Evolutionary conservation across 805 yeast species (phyloP).

Genomic region (Saturnispora serradocipensis): DNA sequence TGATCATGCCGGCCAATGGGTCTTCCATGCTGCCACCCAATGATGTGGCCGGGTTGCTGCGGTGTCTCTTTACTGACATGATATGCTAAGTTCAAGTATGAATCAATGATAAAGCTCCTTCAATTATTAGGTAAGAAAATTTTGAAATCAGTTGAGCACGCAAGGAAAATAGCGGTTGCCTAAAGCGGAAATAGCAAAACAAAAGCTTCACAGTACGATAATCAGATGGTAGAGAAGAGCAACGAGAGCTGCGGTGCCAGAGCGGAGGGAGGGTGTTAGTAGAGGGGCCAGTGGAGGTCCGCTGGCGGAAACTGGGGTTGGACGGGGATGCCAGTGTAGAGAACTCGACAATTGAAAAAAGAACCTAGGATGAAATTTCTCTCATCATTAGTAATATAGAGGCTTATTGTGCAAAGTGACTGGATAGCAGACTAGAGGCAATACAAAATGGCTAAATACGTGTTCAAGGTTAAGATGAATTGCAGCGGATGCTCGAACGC

Average conservation of each 20-base stretch:
- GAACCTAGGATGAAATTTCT: not conserved
- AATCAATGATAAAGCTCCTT: not conserved
- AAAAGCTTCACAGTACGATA: not conserved
- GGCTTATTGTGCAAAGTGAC: not conserved
- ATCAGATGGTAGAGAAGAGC: not conserved
- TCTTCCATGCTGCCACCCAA: not conserved
- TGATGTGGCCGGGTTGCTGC: not conserved
- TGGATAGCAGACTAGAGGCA: not conserved
- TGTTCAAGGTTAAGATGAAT: conserved; percentile 75
- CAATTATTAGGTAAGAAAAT: not conserved
- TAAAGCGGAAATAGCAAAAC: conserved; percentile 1
- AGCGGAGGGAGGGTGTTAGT: too few relatives aligned
- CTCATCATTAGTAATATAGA: not conserved
- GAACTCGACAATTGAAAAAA: too few relatives aligned
- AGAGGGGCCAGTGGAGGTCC: too few relatives aligned
- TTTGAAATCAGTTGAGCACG: not conserved
- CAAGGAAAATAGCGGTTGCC: not conserved
- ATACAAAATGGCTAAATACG: conserved; percentile 44
- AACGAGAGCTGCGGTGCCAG: too few relatives aligned
- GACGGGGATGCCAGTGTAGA: not conserved
- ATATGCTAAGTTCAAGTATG: not conserved
- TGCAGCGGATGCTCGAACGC: conserved; percentile 88
- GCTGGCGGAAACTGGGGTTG: not conserved
- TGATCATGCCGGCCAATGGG: conserved; percentile 1
- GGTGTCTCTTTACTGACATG: not conserved